These are phyloP conservation scores for Cavenderia fasciculata DNA, from an alignment of 78 protist species.

Conservation along the genomic window DNA sequence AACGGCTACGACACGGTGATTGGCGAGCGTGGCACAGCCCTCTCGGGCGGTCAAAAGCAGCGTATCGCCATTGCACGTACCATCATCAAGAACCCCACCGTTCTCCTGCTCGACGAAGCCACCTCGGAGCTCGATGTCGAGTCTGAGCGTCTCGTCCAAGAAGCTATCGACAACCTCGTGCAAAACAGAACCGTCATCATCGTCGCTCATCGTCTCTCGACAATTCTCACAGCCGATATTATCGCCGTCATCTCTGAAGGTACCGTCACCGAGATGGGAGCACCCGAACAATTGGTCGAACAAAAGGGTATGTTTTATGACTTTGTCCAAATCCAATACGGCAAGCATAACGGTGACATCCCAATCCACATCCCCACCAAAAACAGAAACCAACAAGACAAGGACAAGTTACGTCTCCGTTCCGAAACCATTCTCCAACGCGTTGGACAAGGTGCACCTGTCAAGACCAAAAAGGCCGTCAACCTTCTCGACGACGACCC, in stretches of 20 bases:
- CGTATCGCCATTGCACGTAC: conserved; percentile 88
- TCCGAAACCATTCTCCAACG: conserved; percentile 33
- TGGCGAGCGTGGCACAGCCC: conserved; percentile 89
- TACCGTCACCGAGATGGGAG: conserved; percentile 81
- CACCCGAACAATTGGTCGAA: conserved; percentile 49
- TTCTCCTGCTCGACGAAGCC: conserved; percentile 95
- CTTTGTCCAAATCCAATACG: conserved; percentile 65
- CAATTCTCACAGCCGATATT: conserved; percentile 84
- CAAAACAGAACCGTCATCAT: conserved; percentile 81
- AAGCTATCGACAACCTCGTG: conserved; percentile 73
- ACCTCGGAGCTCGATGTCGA: conserved; percentile 94
- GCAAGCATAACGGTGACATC: conserved; percentile 30
- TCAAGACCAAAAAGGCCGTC: neutral
- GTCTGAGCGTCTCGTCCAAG: conserved; percentile 87
- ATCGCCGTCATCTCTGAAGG: conserved; percentile 81
- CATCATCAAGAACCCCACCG: conserved; percentile 83
- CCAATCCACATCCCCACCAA: conserved; percentile 14
- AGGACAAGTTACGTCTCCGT: conserved; percentile 14
- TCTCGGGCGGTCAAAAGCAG: conserved; percentile 92
- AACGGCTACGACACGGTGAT: conserved; percentile 87
- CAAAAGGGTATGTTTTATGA: conserved; percentile 44
- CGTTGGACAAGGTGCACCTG: neutral
- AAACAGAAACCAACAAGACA: neutral
- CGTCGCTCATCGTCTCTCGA: conserved; percentile 93
- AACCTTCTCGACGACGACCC: neutral